Percentiles rank a stretch among this genome's conserved stretches.
Evolutionary conservation across 176 grass and related monocot genomes (phyloP).

Genomic region (Thinopyrum elongatum): DNA sequence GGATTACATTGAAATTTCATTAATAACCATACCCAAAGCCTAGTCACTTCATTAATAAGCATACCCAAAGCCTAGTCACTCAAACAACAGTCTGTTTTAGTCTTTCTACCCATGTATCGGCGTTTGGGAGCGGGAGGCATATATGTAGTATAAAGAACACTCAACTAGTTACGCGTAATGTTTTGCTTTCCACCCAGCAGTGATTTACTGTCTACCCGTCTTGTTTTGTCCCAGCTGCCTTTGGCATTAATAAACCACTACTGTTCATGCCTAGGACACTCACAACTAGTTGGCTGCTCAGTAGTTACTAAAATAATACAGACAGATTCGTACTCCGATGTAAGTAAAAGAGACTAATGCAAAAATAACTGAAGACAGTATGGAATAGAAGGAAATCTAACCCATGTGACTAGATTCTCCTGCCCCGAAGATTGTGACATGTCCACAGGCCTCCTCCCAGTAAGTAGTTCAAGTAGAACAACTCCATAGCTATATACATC

Average conservation of each 20-base stretch:
- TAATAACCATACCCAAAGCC: not conserved
- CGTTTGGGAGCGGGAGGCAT: not conserved
- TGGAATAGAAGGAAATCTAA: slow-evolving; percentile 45
- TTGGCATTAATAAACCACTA: not conserved
- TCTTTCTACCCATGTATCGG: not conserved
- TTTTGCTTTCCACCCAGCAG: not conserved
- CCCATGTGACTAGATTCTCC: slow-evolving; percentile 98
- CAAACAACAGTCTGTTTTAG: not conserved
- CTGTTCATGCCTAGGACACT: not conserved
- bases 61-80: not conserved
- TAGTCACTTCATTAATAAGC: not conserved
- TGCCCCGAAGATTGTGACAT: slow-evolving; percentile 95
- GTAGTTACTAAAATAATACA: not conserved
- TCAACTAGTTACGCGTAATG: not conserved
- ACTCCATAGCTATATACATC: slow-evolving; percentile 99
- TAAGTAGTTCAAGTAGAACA: slow-evolving; percentile 94
- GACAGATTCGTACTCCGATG: not conserved
- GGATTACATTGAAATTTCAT: no score
- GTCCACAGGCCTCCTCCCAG: slow-evolving; percentile 87
- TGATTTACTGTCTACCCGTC: not conserved
- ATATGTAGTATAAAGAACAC: not conserved
- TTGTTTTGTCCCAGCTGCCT: not conserved
- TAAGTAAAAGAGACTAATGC: not conserved
- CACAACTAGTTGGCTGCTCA: not conserved
- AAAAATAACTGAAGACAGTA: slow-evolving; percentile 11